Base-by-base conservation (phyloP, 2,329 filamentous ascomycete genomes). In the Sphaerulina musiva region DNA sequence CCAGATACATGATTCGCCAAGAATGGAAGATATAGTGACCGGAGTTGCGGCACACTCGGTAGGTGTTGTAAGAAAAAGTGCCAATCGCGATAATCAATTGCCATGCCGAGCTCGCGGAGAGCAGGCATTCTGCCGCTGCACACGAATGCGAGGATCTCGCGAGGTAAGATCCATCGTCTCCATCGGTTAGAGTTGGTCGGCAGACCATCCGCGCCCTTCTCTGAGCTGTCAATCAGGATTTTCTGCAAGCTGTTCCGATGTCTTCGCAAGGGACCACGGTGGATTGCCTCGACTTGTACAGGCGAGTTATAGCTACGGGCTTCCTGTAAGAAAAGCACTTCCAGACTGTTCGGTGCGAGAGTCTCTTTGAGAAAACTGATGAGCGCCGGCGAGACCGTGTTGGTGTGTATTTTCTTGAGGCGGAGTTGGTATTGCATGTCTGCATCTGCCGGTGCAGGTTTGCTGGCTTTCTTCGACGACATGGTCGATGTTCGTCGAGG, bases 11-110 rank as follows among this genome's bases (percentile, higher is more conserved):
- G 80, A 49, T 85, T 80, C 26, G 80, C 77, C 52, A 89, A 81
- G 65, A 83, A 80, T 6, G 85, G 81, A 44, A 91, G 79, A 65
- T 89, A 85, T 3, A 90, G 73, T 8, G 84, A 85, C 17, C 83
- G 82, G 36, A 93, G 77, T 53, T 86, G 82, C 0, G 84, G 79
- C 48, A 91, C 77, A 49, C 82, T 79, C 0, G 86, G 86, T 9
- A 93, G 78, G 41, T 84, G 77, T 67, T 89, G 86, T 7, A 93
- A 78, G 72, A 93, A 89, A 59, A 81, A 84, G 70, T 93, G 88
- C 87, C 88, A 93, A 64, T 91, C 85, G 61, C 80, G 82, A 69
- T 86, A 88, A 58, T 89, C 80, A 52, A 93, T 78, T 1, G 82
- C 80, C 61, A 88, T 80, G 8, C 85, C 84, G 26, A 93, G 73